Evolutionary conservation across 306 rosid species (phyloP), one percentile per base, ranked within the genome.

Genomic region (Cajanus cajan): DNA sequence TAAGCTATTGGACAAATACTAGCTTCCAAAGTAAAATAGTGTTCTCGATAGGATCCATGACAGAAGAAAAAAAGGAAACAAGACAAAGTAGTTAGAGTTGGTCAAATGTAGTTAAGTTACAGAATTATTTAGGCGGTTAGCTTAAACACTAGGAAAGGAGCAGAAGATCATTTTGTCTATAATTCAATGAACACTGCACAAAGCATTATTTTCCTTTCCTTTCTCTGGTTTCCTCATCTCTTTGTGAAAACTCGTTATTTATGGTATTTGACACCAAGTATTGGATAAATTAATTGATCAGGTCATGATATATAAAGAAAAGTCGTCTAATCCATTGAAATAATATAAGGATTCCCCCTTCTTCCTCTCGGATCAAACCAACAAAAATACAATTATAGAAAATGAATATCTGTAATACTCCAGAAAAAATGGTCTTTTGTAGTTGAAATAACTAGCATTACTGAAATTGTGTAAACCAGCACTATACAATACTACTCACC

Each of bases 401-500:
- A 41, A 22, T 33, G 51, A 25, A 77, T 52, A 24, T 10, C 7
- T 67, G 11, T 7, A 70, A 16, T 40, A 51, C 43, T 48, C 68
- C 48, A 61, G 8, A 36, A 41, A 45, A 31, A 37, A 72, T 71
- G 73, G 65, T 78, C 55, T 25, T 54, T 43, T 22, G 31, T 13
- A 37, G 31, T 43, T 54, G 16, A 18, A 45, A 39, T 33, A 54
- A 21, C 34, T 45, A 44, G 28, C 18, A 62, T 24, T 54, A 28
- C 31, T 36, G 45, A 52, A 43, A 25, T 47, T 65, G 21, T 52
- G 48, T 39, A 68, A 69, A 31, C 71, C 44, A 59, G 54, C 3
- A 31, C 52, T 68, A 33, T 36, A 82, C 19, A 77, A 43, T 76
- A 63, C 55, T 72, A 67, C 90, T 39, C 62, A 95, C 99, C 99